Evolutionary conservation across 331 rosid genomes (phyloP).

Genomic region (Dryas integrifolia): DNA sequence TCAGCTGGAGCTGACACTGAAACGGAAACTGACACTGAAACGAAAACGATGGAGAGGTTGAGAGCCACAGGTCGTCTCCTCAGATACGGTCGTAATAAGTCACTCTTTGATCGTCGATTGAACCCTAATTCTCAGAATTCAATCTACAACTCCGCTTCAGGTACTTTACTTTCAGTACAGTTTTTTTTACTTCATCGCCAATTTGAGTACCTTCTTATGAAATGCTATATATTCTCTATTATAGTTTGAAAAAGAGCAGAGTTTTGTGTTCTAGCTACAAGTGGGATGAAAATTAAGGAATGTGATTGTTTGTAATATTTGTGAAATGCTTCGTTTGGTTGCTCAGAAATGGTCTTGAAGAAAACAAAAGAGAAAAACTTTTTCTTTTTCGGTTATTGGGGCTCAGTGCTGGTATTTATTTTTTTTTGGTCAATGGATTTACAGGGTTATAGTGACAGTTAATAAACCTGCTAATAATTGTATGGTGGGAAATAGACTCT

Average conservation of each 20-base stretch:
- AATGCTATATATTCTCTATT: not conserved
- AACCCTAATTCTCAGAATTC: conserved; percentile 14
- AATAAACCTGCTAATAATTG: no score
- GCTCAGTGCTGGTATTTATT: not conserved
- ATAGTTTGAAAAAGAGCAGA: not conserved
- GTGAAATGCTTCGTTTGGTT: conserved; percentile 2
- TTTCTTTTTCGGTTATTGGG: not conserved
- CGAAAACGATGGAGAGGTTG: conserved; percentile 43
- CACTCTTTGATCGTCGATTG: conserved; percentile 25
- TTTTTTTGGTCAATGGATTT: not conserved
- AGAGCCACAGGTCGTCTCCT: conserved; percentile 39
- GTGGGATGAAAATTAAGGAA: not conserved
- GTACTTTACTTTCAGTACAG: conserved; percentile 16
- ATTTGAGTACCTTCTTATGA: not conserved
- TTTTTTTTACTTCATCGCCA: not conserved
- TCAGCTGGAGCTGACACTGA: not conserved
- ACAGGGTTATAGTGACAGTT: no score
- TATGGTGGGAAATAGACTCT: no score
- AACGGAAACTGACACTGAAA: not conserved
- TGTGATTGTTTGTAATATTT: not conserved
- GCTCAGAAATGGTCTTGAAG: not conserved
- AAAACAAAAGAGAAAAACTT: not conserved
- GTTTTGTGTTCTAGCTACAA: not conserved
- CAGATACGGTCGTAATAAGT: conserved; percentile 23
- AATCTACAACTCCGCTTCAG: conserved; percentile 29